A percentile compares a stretch with the other conserved stretches of the same genome.
These are phyloP conservation scores for Fusarium mexicanum DNA, from an alignment of 2,329 filamentous ascomycete species.

Conservation along the genomic window DNA sequence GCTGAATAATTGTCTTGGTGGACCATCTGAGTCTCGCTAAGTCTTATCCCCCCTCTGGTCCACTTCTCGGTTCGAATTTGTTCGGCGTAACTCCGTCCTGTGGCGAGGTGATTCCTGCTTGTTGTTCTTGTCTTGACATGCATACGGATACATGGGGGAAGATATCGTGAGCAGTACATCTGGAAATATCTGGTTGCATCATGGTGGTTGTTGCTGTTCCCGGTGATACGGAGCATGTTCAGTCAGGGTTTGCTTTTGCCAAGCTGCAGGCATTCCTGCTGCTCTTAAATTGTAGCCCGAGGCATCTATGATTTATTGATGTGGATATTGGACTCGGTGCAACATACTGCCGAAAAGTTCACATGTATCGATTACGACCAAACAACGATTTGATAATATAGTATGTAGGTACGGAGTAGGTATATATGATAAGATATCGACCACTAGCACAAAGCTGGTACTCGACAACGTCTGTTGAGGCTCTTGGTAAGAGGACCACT, in stretches of 20 bases:
- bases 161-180: slow-evolving; percentile 23
- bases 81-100: slow-evolving; percentile 31
- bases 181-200: slow-evolving; percentile 20
- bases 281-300: not conserved
- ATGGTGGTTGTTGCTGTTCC: slow-evolving; percentile 28
- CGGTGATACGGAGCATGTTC: not conserved
- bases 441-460: not conserved
- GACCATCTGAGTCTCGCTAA: slow-evolving; percentile 2
- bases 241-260: not conserved
- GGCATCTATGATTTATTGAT: not conserved
- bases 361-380: not conserved
- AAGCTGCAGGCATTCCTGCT: not conserved
- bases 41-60: not conserved
- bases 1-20: not conserved
- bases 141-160: not conserved
- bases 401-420: not conserved
- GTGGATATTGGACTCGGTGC: not conserved
- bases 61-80: slow-evolving; percentile 1
- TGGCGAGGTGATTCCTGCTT: slow-evolving; percentile 7
- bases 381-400: not conserved
- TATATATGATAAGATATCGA: not conserved
- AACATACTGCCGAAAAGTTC: not conserved
- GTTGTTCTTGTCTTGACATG: not conserved
- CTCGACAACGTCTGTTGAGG: slow-evolving; percentile 8
- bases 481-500: slow-evolving; percentile 6